A percentile compares a stretch with the other conserved stretches of the same genome.
Evolutionary conservation across 2,329 filamentous ascomycete species (phyloP).

Genomic region (Fusarium piperis): DNA sequence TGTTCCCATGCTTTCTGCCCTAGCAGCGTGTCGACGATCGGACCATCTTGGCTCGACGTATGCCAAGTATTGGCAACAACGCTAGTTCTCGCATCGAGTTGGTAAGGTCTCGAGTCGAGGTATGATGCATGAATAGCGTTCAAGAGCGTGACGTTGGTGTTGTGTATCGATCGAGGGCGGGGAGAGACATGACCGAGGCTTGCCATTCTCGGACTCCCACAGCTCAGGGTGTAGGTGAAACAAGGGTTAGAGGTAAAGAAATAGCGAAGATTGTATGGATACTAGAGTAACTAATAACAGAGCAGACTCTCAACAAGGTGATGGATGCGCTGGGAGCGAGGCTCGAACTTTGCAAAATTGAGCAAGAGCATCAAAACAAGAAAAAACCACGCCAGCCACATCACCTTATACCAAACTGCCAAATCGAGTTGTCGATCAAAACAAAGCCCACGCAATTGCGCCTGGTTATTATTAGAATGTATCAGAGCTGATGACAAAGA

Average conservation of each 20-base stretch:
- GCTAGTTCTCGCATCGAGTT: slow-evolving; percentile 88
- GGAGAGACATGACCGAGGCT: neutral
- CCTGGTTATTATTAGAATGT: neutral
- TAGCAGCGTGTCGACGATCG: slow-evolving; percentile 81
- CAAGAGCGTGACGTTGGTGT: slow-evolving; percentile 84
- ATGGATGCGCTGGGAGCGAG: neutral
- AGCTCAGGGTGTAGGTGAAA: neutral
- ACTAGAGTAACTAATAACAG: neutral
- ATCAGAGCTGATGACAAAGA: neutral
- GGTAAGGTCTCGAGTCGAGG: slow-evolving; percentile 80
- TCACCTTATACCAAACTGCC: neutral
- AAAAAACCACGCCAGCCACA: neutral
- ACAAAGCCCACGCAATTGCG: neutral
- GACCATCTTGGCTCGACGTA: slow-evolving; percentile 76
- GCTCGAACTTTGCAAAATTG: neutral
- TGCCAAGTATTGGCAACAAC: slow-evolving; percentile 96
- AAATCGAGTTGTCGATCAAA: neutral
- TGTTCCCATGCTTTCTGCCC: slow-evolving; percentile 93
- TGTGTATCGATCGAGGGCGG: neutral
- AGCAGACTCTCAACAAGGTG: neutral
- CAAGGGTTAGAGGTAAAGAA: neutral
- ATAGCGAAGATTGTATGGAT: neutral
- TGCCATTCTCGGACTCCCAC: neutral
- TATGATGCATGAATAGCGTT: slow-evolving; percentile 94
- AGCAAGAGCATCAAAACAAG: neutral